Percentiles rank a stretch among this genome's conserved stretches.
These are phyloP conservation scores for Penicillium sclerotiorum DNA, from an alignment of 2,329 filamentous ascomycete genomes.

Conservation along the genomic window DNA sequence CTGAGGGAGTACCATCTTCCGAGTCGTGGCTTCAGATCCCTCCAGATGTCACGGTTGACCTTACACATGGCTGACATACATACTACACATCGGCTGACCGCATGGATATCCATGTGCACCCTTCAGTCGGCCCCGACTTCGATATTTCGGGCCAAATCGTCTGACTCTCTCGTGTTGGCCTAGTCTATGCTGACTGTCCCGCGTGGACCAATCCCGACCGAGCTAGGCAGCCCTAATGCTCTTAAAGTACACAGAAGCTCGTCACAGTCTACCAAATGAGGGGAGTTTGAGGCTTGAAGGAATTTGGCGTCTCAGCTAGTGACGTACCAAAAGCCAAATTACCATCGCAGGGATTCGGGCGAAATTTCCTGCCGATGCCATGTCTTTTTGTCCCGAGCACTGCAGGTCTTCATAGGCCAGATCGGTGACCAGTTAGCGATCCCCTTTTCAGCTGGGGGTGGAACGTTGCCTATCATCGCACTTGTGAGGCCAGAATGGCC, in stretches of 20 bases:
- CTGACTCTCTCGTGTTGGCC: not conserved
- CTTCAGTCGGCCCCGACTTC: not conserved
- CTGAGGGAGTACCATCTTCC: too few relatives aligned
- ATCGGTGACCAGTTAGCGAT: too few relatives aligned
- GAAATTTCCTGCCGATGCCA: too few relatives aligned
- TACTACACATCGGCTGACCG: not conserved
- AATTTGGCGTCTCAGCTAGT: not conserved
- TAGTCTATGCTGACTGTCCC: not conserved
- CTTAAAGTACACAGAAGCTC: not conserved
- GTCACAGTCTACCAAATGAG: not conserved
- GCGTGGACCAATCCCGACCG: not conserved
- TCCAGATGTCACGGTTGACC: too few relatives aligned
- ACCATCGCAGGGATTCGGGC: too few relatives aligned
- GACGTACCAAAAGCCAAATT: too few relatives aligned
- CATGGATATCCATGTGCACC: not conserved
- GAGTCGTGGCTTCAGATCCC: too few relatives aligned
- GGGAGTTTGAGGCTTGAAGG: too few relatives aligned
- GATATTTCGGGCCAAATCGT: not conserved
- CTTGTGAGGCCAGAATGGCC: not conserved
- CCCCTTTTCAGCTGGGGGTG: not conserved
- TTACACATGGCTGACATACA: not conserved
- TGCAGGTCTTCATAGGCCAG: too few relatives aligned
- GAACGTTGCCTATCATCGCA: not conserved
- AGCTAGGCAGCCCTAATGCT: not conserved
- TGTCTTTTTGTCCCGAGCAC: too few relatives aligned